Percentiles rank a stretch among this genome's conserved stretches.
phyloP scores from a whole-genome alignment of 345 rosid genomes.

The Durio zibethinus region DNA sequence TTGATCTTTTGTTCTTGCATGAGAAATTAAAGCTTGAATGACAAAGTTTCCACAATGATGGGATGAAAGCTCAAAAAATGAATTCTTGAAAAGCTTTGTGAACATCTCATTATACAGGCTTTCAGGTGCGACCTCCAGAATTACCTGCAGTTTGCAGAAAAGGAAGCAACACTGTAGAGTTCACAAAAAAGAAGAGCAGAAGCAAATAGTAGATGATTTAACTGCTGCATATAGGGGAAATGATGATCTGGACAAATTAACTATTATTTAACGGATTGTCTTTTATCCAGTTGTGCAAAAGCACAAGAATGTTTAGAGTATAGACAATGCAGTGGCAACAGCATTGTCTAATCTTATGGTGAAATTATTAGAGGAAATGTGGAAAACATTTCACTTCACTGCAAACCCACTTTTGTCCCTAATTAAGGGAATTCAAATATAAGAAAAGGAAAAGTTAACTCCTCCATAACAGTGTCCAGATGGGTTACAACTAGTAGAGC shows the following conservation, averaged over 20 bases:
- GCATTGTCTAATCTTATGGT: neutral
- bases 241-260: neutral
- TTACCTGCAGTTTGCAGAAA: constrained; percentile 53
- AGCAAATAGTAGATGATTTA: neutral
- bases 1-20: constrained; percentile 64
- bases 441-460: neutral
- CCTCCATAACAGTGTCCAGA: neutral
- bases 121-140: constrained; percentile 83
- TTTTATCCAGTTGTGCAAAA: neutral
- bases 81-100: constrained; percentile 61
- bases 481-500: neutral
- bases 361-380: neutral
- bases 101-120: constrained; percentile 67
- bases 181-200: neutral
- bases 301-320: neutral
- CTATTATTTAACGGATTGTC: neutral
- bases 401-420: neutral
- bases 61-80: constrained; percentile 69
- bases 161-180: neutral
- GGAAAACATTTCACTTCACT: neutral
- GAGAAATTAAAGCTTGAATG: constrained; percentile 73
- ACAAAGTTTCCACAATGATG: constrained; percentile 93
- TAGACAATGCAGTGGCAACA: neutral
- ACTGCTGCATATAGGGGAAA: neutral
- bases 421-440: neutral